Conservation (phyloP, 140 eudicot genomes). For the Anethum foeniculum region DNA sequence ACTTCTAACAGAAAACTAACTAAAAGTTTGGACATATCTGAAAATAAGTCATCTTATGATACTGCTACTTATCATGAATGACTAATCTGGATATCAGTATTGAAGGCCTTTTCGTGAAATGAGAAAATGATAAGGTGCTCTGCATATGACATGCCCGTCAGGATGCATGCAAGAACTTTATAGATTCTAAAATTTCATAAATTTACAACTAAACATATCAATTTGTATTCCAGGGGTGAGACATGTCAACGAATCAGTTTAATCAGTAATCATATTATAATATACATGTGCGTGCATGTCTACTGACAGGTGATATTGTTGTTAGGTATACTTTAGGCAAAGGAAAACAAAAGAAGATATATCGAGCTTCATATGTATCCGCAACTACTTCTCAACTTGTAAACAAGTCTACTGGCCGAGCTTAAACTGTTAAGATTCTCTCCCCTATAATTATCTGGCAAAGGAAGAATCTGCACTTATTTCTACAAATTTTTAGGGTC, state of each 20-base stretch:
- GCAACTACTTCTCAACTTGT: neutral
- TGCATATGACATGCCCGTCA: neutral
- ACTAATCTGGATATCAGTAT: neutral
- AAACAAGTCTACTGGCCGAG: neutral
- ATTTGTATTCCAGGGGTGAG: neutral
- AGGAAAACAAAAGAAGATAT: neutral
- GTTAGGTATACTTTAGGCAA: neutral
- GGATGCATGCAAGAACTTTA: neutral
- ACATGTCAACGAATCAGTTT: neutral
- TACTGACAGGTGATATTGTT: neutral
- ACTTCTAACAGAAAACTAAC: neutral
- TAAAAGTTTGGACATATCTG: neutral
- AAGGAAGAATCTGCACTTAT: neutral
- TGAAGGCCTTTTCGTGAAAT: neutral
- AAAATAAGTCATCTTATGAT: neutral
- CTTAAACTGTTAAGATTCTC: neutral
- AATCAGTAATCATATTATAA: neutral
- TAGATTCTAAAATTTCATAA: neutral
- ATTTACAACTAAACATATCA: neutral
- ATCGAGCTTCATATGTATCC: neutral
- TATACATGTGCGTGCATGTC: neutral
- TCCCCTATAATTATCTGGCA: slow-evolving; percentile 7
- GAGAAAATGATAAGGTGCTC: neutral
- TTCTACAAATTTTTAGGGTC: neutral
- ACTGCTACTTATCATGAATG: neutral